phyloP scores from a whole-genome alignment of 1,139 yeast species.

The Zygoascus hellenicus region DNA sequence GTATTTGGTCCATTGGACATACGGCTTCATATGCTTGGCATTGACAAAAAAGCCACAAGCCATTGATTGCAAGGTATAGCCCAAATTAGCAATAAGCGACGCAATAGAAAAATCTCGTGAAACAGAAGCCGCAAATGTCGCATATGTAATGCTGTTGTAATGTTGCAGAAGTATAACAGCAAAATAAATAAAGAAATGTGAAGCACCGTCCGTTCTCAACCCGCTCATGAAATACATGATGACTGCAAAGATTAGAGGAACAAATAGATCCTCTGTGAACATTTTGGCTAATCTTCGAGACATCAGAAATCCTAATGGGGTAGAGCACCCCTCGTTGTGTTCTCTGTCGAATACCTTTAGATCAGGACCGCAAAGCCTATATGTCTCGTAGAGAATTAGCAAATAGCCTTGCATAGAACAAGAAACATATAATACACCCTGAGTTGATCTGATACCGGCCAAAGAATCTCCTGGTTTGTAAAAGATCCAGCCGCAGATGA shows the following conservation, averaged over 20 bases:
- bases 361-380: conserved; percentile 64
- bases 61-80: conserved; percentile 67
- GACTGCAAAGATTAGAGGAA: conserved; percentile 51
- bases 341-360: conserved; percentile 69
- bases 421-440: conserved; percentile 60
- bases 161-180: conserved; percentile 53
- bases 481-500: conserved; percentile 71
- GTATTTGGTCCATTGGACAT: conserved; percentile 79
- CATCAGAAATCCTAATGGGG: conserved; percentile 59
- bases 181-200: conserved; percentile 59
- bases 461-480: conserved; percentile 44
- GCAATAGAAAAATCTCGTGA: conserved; percentile 63
- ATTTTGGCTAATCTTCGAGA: conserved; percentile 65
- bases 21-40: conserved; percentile 71
- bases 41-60: conserved; percentile 81
- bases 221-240: conserved; percentile 75
- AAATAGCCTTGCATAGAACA: conserved; percentile 64
- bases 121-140: conserved; percentile 52
- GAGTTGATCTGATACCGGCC: conserved; percentile 61
- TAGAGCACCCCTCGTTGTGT: conserved; percentile 62
- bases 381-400: conserved; percentile 65
- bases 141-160: conserved; percentile 50
- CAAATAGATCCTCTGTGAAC: conserved; percentile 62
- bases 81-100: conserved; percentile 54
- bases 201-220: conserved; percentile 40